A percentile compares a stretch with the other conserved stretches of the same genome.
These are phyloP conservation scores for Aureobasidium zeae DNA, from an alignment of 2,329 filamentous ascomycete genomes.

Conservation along the genomic window DNA sequence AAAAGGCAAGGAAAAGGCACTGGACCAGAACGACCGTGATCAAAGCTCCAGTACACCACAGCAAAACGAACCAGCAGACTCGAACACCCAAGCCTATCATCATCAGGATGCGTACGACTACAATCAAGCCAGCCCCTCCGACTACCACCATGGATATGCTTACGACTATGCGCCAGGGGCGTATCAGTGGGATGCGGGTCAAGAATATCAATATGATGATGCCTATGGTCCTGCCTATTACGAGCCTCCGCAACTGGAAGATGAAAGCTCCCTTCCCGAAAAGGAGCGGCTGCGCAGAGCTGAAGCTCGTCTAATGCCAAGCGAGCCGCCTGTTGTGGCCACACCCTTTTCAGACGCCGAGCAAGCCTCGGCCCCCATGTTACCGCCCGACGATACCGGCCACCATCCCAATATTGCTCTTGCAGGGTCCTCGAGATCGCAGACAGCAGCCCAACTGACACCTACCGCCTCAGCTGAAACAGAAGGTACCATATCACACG, in stretches of 20 bases:
- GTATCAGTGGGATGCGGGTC: slow-evolving; percentile 7
- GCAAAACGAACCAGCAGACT: neutral
- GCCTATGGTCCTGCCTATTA: slow-evolving; percentile 36
- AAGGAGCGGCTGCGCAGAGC: slow-evolving; percentile 72
- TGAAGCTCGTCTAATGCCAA: slow-evolving; percentile 72
- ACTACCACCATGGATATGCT: neutral
- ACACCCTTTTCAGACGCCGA: slow-evolving; percentile 4
- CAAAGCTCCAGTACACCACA: neutral
- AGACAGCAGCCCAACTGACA: neutral
- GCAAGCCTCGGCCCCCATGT: slow-evolving; percentile 6
- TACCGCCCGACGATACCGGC: slow-evolving; percentile 19
- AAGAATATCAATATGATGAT: slow-evolving; percentile 12
- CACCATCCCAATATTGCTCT: neutral
- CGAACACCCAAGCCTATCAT: neutral
- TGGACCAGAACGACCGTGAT: neutral
- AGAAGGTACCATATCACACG: no score
- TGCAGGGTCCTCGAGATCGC: neutral
- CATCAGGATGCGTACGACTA: slow-evolving; percentile 3
- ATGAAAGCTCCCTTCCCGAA: slow-evolving; percentile 60
- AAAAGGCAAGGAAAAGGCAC: slow-evolving; percentile 24
- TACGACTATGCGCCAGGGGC: slow-evolving; percentile 4
- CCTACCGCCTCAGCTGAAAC: neutral
- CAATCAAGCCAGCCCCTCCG: neutral
- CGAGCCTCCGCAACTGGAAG: slow-evolving; percentile 47
- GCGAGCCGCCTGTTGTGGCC: slow-evolving; percentile 51